Evolutionary conservation across 495 filamentous ascomycete species (phyloP).

Genomic region (Penicillium ochrochloron): DNA sequence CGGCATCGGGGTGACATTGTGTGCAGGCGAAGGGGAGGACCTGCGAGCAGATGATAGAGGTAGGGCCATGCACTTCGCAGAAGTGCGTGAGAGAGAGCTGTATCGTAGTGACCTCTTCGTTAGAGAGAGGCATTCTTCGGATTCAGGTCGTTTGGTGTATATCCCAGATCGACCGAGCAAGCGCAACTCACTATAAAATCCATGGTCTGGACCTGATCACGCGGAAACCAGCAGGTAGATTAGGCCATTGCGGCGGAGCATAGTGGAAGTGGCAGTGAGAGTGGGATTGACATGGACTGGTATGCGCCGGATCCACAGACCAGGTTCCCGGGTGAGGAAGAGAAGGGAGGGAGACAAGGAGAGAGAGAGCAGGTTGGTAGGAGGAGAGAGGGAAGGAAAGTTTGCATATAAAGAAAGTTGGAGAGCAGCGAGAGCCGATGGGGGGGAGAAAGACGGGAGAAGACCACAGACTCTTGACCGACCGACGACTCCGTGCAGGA

Average conservation of each 20-base stretch:
- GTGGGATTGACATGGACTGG: slow-evolving; percentile 30
- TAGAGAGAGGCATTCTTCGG: not conserved
- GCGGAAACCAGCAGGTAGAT: slow-evolving; percentile 28
- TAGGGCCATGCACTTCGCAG: slow-evolving; percentile 94
- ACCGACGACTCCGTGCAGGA: too few relatives aligned
- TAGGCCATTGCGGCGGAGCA: slow-evolving; percentile 46
- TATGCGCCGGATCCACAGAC: slow-evolving; percentile 32
- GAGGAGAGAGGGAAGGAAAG: not conserved
- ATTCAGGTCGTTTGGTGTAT: not conserved
- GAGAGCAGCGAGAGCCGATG: not conserved
- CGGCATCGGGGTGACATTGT: slow-evolving; percentile 62
- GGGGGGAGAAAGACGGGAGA: slow-evolving; percentile 7
- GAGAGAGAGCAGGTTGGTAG: slow-evolving; percentile 14
- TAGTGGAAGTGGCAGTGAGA: slow-evolving; percentile 31
- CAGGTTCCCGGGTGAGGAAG: slow-evolving; percentile 25
- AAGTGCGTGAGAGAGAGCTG: slow-evolving; percentile 96
- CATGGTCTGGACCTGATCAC: slow-evolving; percentile 41
- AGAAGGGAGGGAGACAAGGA: slow-evolving; percentile 5
- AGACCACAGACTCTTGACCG: not conserved
- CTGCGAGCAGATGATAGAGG: slow-evolving; percentile 93
- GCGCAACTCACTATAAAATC: slow-evolving; percentile 52
- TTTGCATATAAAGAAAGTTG: slow-evolving; percentile 8
- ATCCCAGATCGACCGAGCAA: slow-evolving; percentile 6
- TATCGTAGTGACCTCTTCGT: not conserved
- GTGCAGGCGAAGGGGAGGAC: slow-evolving; percentile 77